phyloP scores from a whole-genome alignment of 2,329 filamentous ascomycete genomes.

The Pyricularia pennisetigena region DNA sequence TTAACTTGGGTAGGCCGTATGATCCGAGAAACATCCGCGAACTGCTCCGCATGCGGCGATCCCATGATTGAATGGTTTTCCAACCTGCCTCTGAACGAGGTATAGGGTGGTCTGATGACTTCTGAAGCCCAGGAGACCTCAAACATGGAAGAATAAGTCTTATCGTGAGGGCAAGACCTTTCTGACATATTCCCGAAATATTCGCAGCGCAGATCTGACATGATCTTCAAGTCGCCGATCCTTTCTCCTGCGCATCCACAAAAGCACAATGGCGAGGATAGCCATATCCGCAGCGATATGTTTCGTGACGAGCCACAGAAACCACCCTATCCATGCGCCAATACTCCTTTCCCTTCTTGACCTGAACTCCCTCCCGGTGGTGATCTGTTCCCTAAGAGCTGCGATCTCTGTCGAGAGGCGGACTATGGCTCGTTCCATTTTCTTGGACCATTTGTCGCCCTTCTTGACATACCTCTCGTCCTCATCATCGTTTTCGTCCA shows the following conservation, averaged over 20 bases:
- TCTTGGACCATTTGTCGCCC: slow-evolving; percentile 61
- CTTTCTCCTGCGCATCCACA: slow-evolving; percentile 64
- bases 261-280: slow-evolving; percentile 52
- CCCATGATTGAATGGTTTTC: background rate
- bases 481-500: slow-evolving; percentile 30
- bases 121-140: background rate
- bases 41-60: background rate
- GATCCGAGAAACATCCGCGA: background rate
- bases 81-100: background rate
- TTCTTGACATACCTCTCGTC: slow-evolving; percentile 28
- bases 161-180: slow-evolving; percentile 49
- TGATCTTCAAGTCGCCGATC: slow-evolving; percentile 65
- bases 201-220: slow-evolving; percentile 52
- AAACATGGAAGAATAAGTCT: slow-evolving; percentile 10
- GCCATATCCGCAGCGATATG: slow-evolving; percentile 66
- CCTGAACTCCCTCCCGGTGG: slow-evolving; percentile 62
- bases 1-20: background rate
- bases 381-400: slow-evolving; percentile 83
- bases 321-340: slow-evolving; percentile 61
- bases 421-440: slow-evolving; percentile 77
- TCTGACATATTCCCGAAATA: slow-evolving; percentile 48
- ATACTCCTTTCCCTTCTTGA: slow-evolving; percentile 54
- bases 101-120: background rate
- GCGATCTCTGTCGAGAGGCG: slow-evolving; percentile 89
- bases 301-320: slow-evolving; percentile 59